Percentiles rank a stretch among this genome's conserved stretches.
phyloP scores from a whole-genome alignment of 441 rosid species.

The Jatropha podagrica region DNA sequence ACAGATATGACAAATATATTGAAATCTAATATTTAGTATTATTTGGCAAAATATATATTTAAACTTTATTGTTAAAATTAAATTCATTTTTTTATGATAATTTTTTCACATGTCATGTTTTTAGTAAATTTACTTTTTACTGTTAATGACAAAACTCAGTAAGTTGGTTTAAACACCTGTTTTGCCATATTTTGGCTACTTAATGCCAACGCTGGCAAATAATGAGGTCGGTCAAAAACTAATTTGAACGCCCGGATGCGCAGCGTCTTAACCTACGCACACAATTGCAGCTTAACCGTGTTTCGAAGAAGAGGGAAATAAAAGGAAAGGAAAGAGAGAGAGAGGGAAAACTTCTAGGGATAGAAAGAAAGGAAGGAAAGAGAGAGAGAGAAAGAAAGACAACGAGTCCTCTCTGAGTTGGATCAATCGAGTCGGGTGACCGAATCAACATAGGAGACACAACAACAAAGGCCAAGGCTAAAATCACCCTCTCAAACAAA shows the following conservation, averaged over 20 bases:
- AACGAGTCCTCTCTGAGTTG: conserved; percentile 31
- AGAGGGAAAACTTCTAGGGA: conserved; percentile 15
- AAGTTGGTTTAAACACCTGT: too few relatives aligned
- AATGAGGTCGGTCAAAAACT: conserved; percentile 10
- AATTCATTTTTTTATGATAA: too few relatives aligned
- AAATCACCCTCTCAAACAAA: conserved; percentile 23
- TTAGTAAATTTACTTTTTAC: too few relatives aligned
- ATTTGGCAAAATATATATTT: too few relatives aligned
- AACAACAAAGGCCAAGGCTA: conserved; percentile 2
- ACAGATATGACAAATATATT: too few relatives aligned
- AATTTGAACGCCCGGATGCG: conserved; percentile 30
- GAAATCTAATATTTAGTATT: too few relatives aligned
- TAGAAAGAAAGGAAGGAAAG: conserved; percentile 10
- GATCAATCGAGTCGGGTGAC: conserved; percentile 38
- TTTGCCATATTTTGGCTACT: too few relatives aligned
- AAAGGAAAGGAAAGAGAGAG: conserved; percentile 17
- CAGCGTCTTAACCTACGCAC: conserved; percentile 43
- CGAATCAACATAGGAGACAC: conserved; percentile 29
- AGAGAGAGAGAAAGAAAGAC: conserved; percentile 10
- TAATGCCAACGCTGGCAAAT: too few relatives aligned
- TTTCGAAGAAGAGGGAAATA: conserved; percentile 29
- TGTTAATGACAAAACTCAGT: too few relatives aligned
- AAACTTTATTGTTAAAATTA: too few relatives aligned
- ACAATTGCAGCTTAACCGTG: conserved; percentile 43
- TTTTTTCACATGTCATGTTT: too few relatives aligned